A percentile compares a stretch with the other conserved stretches of the same genome.
Evolutionary conservation across 2,329 filamentous ascomycete genomes (phyloP).

Genomic region (Aspergillus vadensis): DNA sequence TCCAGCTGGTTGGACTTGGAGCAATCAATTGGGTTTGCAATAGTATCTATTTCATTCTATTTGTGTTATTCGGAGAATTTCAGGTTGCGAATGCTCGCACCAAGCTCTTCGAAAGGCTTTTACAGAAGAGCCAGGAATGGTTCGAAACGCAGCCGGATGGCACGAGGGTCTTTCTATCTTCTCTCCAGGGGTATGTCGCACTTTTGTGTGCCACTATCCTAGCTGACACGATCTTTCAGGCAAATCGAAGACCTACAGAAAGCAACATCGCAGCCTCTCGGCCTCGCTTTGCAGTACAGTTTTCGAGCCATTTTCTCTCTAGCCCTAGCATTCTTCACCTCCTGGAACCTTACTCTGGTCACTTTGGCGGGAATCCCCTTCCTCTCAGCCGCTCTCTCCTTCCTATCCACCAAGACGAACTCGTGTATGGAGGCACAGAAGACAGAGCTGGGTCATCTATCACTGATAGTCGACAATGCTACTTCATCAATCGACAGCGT

Average conservation of each 20-base stretch:
- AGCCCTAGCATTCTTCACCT: conserved; percentile 72
- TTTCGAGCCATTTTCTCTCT: conserved; percentile 68
- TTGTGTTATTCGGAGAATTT: conserved; percentile 78
- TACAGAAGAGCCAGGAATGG: conserved; percentile 78
- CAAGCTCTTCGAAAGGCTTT: conserved; percentile 66
- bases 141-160: conserved; percentile 75
- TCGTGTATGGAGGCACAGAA: conserved; percentile 70
- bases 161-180: conserved; percentile 68
- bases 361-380: conserved; percentile 73
- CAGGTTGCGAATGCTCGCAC: conserved; percentile 69
- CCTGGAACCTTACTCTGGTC: conserved; percentile 81
- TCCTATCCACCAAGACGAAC: conserved; percentile 64
- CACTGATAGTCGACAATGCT: conserved; percentile 70
- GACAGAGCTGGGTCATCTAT: conserved; percentile 65
- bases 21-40: conserved; percentile 67
- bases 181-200: conserved; percentile 68
- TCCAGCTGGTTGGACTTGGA: conserved; percentile 66
- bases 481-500: conserved; percentile 78
- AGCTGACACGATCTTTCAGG: conserved; percentile 48
- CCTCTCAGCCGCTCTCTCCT: conserved; percentile 60
- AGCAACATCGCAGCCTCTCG: conserved; percentile 77
- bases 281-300: conserved; percentile 65
- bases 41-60: conserved; percentile 66
- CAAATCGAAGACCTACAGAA: conserved; percentile 80
- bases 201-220: background rate